Evolutionary conservation across 768 basidiomycete species (phyloP), one percentile per base, ranked within the genome.

Genomic region (Tylopilus subfusipes): DNA sequence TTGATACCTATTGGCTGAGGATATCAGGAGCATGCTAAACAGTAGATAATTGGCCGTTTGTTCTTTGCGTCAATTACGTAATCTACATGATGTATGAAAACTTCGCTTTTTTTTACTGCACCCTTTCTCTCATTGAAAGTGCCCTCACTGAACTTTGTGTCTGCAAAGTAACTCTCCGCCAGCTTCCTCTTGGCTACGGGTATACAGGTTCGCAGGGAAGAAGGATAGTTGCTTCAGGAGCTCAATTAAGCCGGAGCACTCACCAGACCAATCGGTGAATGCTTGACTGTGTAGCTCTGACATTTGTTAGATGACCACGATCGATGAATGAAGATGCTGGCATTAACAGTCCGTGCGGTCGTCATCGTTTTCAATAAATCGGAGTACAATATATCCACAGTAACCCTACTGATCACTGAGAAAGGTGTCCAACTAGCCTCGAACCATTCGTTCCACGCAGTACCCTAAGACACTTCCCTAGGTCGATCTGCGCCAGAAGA

Each of bases 211-310:
- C 69, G 75, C 50, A 65, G 74, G 82, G 75, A 55, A 79, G 75
- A 82, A 57, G 48, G 62, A 70, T 36, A 51, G 61, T 36, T 0
- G 39, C 42, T 56, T 38, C 18, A 62, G 47, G 84, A 77, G 79
- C 76, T 73, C 85, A 86, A 85, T 86, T 88, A 88, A 88, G 86
- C 86, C 86, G 86, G 85, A 86, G 84, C 81, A 69, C 73, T 74
- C 77, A 72, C 77, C 68, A 78, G 73, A 72, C 62, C 61, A 67
- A 69, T 59, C 58, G 66, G 56, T 67, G 67, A 73, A 72, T 75
- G 83, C 84, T 88, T 84, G 86, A 88, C 86, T 88, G 84, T 86
- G 86, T 62, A 63, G 79, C 76, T 80, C 84, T 67, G 61, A 88
- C 83, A 87, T 72, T 55, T 57, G 31, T 51, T 22, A 8, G 18